Evolutionary conservation across 2,329 filamentous ascomycete genomes (phyloP), one percentile per base, ranked within the genome.

Genomic region (Aureobasidium sp.): DNA sequence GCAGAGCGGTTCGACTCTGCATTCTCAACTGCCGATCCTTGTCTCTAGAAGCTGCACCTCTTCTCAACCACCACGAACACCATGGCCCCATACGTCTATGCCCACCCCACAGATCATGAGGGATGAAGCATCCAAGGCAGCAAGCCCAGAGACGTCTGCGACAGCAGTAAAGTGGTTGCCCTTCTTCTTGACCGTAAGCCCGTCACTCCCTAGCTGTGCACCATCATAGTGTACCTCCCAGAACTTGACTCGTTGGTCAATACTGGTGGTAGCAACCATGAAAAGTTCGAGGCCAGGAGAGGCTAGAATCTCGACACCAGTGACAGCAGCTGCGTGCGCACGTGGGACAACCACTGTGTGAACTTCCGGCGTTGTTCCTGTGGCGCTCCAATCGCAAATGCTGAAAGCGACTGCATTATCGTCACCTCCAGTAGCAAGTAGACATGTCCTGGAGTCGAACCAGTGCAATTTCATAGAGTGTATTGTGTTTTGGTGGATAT

Each of bases 371-470:
- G 11, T 62, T 3, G 35, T 19, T 12, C 17, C 24, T 42, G 27
- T 49, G 39, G 45, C 27, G 5, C 42, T 12, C 27, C 49, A 37
- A 15, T 22, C 19, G 31, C 39, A 24, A 31, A 35, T 70, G 0
- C 81, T 82, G 12, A 90, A 69, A 0, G 82, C 86, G 0, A 97
- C 73, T 3, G 88, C 87, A 64, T 94, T 94, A 73, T 97, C 94
- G 68, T 99, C 94, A 24, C 94, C 91, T 29, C 90, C 91, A 0
- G 90, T 91, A 5, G 90, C 72, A 19, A 96, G 70, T 0, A 89
- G 66, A 66, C 76, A 67, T 57, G 74, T 66, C n/a, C 67, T 68
- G 33, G 70, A 65, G 19, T 69, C 66, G 15, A 78, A 57, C 31
- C 68, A 49, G 1, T 72, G 63, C 5, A 74, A 58, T 3, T 75